Base-by-base conservation (phyloP, 345 rosid species). In the Carallia brachiata region DNA sequence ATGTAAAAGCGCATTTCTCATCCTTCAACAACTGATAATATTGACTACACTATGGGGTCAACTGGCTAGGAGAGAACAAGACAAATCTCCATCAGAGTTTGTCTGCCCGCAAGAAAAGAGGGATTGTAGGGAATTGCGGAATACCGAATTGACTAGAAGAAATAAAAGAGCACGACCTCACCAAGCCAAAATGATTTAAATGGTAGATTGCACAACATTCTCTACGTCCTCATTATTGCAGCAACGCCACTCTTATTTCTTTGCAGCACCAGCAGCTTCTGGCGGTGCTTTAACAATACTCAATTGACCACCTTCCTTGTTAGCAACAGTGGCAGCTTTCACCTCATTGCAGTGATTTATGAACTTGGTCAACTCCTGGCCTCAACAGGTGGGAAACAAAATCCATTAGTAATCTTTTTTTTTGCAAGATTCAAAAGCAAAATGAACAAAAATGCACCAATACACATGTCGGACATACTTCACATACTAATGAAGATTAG, bases 281-380 rank as follows among this genome's bases (percentile, higher is more conserved):
- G 81, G 27, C 34, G 83, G 77, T 12, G 79, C 55, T 65, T 90
- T 90, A 44, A 94, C 77, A 18, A 90, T 80, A 39, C 84, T 84
- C 19, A 91, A 83, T 70, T 84, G 95, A 30, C 96, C 96, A n/a
- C 97, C 96, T 73, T 83, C 92, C 70, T 91, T 88, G 77, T 84
- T 78, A 30, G 94, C 97, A 28, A 85, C 67, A 7, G 92, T 87
- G 40, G 96, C 93, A 36, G 95, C 89, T 82, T 89, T 94, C 71
- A 84, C 73, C 87, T 89, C 97, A 32, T 91, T 89, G 85, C 95
- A 88, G 15, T 85, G 92, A 80, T 94, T 94, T 67, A 91, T 88
- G 76, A 94, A 94, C 80, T 91, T 91, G 67, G 81, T 89, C 57
- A 89, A 70, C 69, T 89, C 97, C 97, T 91, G 85, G n/a, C 37